phyloP scores from a whole-genome alignment of 495 filamentous ascomycete genomes.

The Penicillium argentinense region DNA sequence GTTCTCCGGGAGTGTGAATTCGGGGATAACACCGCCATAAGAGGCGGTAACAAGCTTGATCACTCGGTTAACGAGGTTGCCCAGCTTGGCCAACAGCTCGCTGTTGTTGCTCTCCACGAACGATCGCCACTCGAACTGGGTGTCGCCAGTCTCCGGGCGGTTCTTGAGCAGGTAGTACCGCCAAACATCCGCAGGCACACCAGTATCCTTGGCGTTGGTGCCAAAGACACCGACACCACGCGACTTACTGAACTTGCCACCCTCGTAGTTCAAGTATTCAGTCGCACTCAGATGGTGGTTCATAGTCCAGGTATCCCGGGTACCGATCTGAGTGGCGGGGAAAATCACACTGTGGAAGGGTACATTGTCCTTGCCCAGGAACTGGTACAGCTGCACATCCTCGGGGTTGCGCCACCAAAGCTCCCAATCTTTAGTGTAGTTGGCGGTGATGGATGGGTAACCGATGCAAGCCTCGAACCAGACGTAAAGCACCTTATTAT shows the following conservation, averaged over 20 bases:
- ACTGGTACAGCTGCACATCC: slow-evolving; percentile 89
- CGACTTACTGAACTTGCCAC: slow-evolving; percentile 94
- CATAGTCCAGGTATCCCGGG: slow-evolving; percentile 84
- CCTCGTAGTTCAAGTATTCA: slow-evolving; percentile 96
- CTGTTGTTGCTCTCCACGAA: slow-evolving; percentile 90
- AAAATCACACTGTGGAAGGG: slow-evolving; percentile 93
- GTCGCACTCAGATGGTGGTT: slow-evolving; percentile 86
- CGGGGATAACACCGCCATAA: slow-evolving; percentile 67
- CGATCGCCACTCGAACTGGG: slow-evolving; percentile 83
- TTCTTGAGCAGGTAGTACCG: slow-evolving; percentile 88
- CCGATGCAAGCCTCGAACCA: slow-evolving; percentile 99
- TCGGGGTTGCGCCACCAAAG: slow-evolving; percentile 93
- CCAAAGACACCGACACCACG: slow-evolving; percentile 89
- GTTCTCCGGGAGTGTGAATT: slow-evolving; percentile 51
- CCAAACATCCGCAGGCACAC: slow-evolving; percentile 86
- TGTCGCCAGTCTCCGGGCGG: slow-evolving; percentile 85
- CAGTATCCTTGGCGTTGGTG: slow-evolving; percentile 82
- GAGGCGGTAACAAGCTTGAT: slow-evolving; percentile 86
- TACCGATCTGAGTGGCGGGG: slow-evolving; percentile 83
- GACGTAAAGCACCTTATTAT: slow-evolving; percentile 88
- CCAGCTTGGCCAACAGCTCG: slow-evolving; percentile 84
- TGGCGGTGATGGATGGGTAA: slow-evolving; percentile 92
- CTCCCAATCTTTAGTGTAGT: slow-evolving; percentile 89
- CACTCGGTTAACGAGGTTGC: slow-evolving; percentile 91
- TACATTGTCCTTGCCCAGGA: slow-evolving; percentile 98